Conservation (phyloP, 495 filamentous ascomycete species). For the Aspergillus steynii region DNA sequence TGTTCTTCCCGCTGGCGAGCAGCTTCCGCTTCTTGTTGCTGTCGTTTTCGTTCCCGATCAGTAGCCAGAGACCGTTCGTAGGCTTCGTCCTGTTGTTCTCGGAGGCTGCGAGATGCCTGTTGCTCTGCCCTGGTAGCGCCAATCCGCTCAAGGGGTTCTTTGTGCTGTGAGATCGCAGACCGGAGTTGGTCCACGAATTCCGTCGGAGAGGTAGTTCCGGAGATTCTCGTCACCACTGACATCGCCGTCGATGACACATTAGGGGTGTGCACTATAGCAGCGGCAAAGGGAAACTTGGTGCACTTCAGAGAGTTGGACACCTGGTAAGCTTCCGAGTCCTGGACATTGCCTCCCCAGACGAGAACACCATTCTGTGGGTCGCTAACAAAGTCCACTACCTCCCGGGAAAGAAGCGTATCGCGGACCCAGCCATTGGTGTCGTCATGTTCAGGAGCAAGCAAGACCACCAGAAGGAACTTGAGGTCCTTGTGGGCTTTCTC, state of each 20-base stretch:
- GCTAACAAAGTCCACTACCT: slow-evolving; percentile 71
- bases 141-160: slow-evolving; percentile 65
- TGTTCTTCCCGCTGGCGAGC: slow-evolving; percentile 61
- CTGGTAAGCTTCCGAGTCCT: slow-evolving; percentile 91
- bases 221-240: slow-evolving; percentile 76
- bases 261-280: slow-evolving; percentile 80
- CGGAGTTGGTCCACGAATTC: slow-evolving; percentile 73
- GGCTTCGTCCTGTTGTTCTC: slow-evolving; percentile 82
- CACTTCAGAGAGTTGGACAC: slow-evolving; percentile 78
- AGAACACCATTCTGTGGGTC: slow-evolving; percentile 73
- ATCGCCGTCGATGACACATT: slow-evolving; percentile 78
- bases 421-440: slow-evolving; percentile 82
- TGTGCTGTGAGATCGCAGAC: slow-evolving; percentile 66
- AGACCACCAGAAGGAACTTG: slow-evolving; percentile 81
- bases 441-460: slow-evolving; percentile 90
- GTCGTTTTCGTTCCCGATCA: slow-evolving; percentile 78
- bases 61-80: slow-evolving; percentile 88
- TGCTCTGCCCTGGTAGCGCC: slow-evolving; percentile 72
- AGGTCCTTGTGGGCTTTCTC: slow-evolving; percentile 88
- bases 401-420: slow-evolving; percentile 74
- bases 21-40: slow-evolving; percentile 72
- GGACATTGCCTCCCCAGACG: slow-evolving; percentile 87
- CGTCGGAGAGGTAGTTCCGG: slow-evolving; percentile 63
- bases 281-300: slow-evolving; percentile 88
- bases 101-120: slow-evolving; percentile 71